A percentile compares a stretch with the other conserved stretches of the same genome.
These are phyloP conservation scores for Phialocephala subalpina DNA, from an alignment of 2,329 filamentous ascomycete species.

Conservation along the genomic window DNA sequence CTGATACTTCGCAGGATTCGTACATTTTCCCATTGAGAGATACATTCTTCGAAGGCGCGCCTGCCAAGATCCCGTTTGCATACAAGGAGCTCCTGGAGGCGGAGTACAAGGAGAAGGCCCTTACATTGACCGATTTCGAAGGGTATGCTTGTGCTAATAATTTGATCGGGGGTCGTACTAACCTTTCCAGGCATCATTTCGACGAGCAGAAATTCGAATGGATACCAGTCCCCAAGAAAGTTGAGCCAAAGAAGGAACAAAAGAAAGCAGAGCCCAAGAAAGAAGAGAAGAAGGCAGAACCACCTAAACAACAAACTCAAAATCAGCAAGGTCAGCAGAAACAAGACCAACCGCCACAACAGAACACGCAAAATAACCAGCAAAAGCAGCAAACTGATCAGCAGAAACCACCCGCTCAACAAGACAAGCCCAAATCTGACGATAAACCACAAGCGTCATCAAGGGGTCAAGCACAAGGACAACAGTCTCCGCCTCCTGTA, in stretches of 20 bases:
- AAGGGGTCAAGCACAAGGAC: background rate
- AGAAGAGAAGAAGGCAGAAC: conserved; percentile 18
- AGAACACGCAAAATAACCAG: conserved; percentile 4
- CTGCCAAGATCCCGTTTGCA: conserved; percentile 70
- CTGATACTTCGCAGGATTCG: conserved; percentile 51
- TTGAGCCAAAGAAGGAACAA: conserved; percentile 14
- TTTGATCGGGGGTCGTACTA: background rate
- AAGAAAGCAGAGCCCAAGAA: conserved; percentile 7
- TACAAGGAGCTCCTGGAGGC: conserved; percentile 65
- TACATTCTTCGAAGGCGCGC: conserved; percentile 72
- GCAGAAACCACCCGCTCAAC: conserved; percentile 3
- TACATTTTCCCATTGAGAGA: conserved; percentile 75
- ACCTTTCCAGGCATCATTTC: conserved; percentile 49
- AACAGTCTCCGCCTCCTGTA: background rate
- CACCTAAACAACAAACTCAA: conserved; percentile 6
- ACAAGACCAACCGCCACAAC: background rate
- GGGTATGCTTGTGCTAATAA: conserved; percentile 50
- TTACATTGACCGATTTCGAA: conserved; percentile 60
- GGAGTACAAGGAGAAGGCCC: conserved; percentile 62
- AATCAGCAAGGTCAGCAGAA: conserved; percentile 11
- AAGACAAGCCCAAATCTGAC: conserved; percentile 7
- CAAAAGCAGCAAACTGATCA: conserved; percentile 9
- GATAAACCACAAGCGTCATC: conserved; percentile 4
- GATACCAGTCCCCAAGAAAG: conserved; percentile 38
- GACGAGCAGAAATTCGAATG: conserved; percentile 48